These are phyloP conservation scores for Aegilops tauschii DNA, from an alignment of 176 grass and related monocot species.

Conservation along the genomic window DNA sequence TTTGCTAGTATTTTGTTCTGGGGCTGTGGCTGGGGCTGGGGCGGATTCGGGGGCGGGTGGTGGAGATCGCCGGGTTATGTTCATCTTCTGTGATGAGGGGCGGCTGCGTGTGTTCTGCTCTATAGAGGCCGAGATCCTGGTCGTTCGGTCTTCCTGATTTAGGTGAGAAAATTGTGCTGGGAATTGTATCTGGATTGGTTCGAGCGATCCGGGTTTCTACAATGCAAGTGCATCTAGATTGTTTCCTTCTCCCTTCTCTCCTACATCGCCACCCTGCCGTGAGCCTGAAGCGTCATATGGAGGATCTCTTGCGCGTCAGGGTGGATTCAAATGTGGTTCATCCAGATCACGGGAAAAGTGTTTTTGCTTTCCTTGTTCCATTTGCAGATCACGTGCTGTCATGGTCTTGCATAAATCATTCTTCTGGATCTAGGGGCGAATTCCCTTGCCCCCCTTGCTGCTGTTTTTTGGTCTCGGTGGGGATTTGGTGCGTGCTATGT, in stretches of 20 bases:
- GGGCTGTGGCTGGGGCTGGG: background rate
- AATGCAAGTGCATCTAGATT: background rate
- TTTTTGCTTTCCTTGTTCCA: background rate
- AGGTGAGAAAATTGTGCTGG: background rate
- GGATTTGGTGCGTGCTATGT: background rate
- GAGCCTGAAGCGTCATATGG: background rate
- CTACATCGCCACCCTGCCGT: background rate
- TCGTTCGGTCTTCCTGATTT: background rate
- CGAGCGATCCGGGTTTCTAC: background rate
- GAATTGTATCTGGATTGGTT: background rate
- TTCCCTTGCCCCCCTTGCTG: background rate
- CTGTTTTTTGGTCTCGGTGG: background rate
- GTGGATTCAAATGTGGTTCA: background rate
- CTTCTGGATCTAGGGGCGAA: background rate
- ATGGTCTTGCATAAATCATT: background rate
- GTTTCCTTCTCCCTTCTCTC: background rate
- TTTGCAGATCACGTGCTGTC: background rate
- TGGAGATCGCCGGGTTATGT: constrained; percentile 5
- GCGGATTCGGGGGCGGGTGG: constrained; percentile 26
- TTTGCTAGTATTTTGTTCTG: background rate
- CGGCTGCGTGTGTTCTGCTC: background rate
- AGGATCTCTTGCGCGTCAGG: background rate
- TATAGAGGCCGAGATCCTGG: background rate
- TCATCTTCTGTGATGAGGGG: background rate
- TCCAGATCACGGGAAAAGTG: background rate